Evolutionary conservation across 169 alveolate species (phyloP), one percentile per base, ranked within the genome.

Genomic region (Cyclospora cayetanensis): DNA sequence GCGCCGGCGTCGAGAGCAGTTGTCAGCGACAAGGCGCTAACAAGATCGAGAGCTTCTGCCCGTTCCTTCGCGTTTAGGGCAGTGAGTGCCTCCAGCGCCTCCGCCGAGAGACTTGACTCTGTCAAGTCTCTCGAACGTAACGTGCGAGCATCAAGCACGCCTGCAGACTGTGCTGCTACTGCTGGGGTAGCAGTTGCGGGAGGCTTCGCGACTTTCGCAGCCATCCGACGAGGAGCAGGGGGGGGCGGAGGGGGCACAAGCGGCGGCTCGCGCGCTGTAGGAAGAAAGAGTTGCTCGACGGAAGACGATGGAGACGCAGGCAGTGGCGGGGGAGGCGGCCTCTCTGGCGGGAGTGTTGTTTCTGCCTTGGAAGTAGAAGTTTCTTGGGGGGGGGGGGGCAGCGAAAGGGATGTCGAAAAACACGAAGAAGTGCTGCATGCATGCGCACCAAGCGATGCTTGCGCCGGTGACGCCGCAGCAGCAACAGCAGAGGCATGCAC

Each of bases 21-120:
- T n/a, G n/a, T n/a, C 3, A 35, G 72, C 0, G 89, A 46, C 25
- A 80, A 27, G 5, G 89, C 89, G 11, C 43, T 52, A 0, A 80
- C 55, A 4, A 80, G 29, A 5, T 46, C 89, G 25, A 80, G 1
- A 1, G 89, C 52, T 60, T 80, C 89, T 29, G 46, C 89, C 1
- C 89, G 31, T 42, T 46, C 89, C 52, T 53, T 35, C 52, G 39
- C 60, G 76, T 50, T 52, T 42, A 80, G 89, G 11, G 74, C 1
- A 9, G 20, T 80, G 41, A 80, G 29, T 25, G 89, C 89, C 76
- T 4, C 89, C 50, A 80, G 41, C 34, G 76, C 37, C 89, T 80
- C 89, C 11, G 89, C 22, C 18, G 89, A 80, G 5, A 80, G 50
- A 22, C 76, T 53, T 9, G 89, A 34, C 11, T 34, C 89, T 20